Evolutionary conservation across 495 filamentous ascomycete genomes (phyloP), one percentile per base, ranked within the genome.

Genomic region (Sordaria brevicollis): DNA sequence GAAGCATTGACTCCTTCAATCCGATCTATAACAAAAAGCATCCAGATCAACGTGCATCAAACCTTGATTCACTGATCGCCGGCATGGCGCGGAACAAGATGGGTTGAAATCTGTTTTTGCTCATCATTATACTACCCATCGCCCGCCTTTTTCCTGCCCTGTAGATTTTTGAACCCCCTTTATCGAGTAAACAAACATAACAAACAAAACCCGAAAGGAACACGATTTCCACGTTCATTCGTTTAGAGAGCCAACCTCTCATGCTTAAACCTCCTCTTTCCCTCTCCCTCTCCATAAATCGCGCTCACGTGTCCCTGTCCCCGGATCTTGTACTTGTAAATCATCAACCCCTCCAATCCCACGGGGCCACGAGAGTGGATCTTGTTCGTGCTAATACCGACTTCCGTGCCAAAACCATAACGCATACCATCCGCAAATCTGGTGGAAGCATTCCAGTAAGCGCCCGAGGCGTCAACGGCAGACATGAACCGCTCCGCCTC

Each of bases 301-400:
- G 84, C 85, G 11, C 89, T 90, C 25, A 86, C 83, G 68, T 99
- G 95, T 10, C 93, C 95, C 39, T 86, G 81, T 10, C 96, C 95
- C 65, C 88, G 81, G 39, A 99, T 84, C 77, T 92, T 84, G 84
- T 97, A 99, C 83, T 97, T 96, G 76, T 99, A 97, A 69, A 98
- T 97, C 81, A 92, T 96, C 79, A 99, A 80, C 0, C 95, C 95
- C 76, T 98, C 94, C 57, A 99, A 80, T 17, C 95, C 95, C 13
- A 99, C 95, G 0, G 95, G 95, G 1, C 95, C 95, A 39, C 95
- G 85, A 8, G 92, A 91, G 76, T 99, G 95, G 67, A 99, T 97
- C 81, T 98, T 99, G 81, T 98, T 99, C 57, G 95, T 99, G 80
- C 92, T 96, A 78, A 99, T 97, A 41, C 95, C 95, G 2, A 99